phyloP scores from a whole-genome alignment of 2,329 filamentous ascomycete species.

The Thermoascus crustaceus region DNA sequence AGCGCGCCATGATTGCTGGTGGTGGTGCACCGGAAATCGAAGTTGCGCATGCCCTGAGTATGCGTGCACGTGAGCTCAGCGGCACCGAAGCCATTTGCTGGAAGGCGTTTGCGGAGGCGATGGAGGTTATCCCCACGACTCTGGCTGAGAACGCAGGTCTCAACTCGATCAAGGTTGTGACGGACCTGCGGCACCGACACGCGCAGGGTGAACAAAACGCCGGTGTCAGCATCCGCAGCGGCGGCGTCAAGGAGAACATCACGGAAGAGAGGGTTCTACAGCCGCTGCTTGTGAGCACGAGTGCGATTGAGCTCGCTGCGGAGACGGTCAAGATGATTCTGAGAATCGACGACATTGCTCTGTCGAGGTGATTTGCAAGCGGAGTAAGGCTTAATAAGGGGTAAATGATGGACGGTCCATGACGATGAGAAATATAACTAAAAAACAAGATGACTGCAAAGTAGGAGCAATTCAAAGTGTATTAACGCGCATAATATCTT shows the following conservation, averaged over 20 bases:
- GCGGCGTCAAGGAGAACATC: constrained; percentile 94
- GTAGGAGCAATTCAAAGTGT: not conserved
- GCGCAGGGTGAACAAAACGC: constrained; percentile 93
- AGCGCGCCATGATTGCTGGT: constrained; percentile 97
- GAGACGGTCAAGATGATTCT: constrained; percentile 97
- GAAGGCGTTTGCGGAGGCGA: constrained; percentile 96
- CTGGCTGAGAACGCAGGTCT: constrained; percentile 94
- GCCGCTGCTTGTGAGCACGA: constrained; percentile 91
- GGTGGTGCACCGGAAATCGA: constrained; percentile 96
- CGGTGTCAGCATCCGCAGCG: constrained; percentile 95
- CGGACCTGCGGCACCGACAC: constrained; percentile 86
- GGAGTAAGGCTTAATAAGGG: constrained; percentile 7
- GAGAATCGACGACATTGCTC: constrained; percentile 59
- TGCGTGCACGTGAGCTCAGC: constrained; percentile 70
- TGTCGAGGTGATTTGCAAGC: constrained; percentile 36
- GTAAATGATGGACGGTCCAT: constrained; percentile 9
- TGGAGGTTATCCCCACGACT: constrained; percentile 95
- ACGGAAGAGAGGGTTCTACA: constrained; percentile 95
- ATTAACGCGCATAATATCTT: too few species aligned
- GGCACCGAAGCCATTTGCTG: constrained; percentile 97
- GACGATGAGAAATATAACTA: constrained; percentile 18
- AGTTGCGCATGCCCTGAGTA: constrained; percentile 77
- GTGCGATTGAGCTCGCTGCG: constrained; percentile 90
- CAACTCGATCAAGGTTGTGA: constrained; percentile 98
- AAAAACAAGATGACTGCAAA: too few species aligned